phyloP scores from a whole-genome alignment of 164 flowering plant genomes.

The Vitis riparia region DNA sequence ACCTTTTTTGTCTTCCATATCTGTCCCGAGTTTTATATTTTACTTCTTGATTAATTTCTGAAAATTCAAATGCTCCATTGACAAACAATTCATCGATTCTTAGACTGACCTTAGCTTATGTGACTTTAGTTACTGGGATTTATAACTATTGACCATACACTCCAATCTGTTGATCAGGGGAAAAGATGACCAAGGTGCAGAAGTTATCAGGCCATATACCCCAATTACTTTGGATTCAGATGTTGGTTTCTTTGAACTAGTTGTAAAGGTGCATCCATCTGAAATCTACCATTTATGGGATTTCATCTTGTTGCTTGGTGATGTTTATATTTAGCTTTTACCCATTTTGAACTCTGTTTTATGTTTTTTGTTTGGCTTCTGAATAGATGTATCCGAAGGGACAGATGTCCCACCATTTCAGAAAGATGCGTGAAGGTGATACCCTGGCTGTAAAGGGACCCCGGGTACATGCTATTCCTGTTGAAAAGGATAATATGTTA shows the following conservation, averaged over 20 bases:
- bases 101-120: no score
- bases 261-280: constrained; percentile 24
- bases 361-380: not conserved
- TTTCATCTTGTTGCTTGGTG: no score
- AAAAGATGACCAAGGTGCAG: constrained; percentile 66
- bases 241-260: constrained; percentile 37
- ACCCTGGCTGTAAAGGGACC: constrained; percentile 40
- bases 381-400: constrained; percentile 41
- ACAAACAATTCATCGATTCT: no score
- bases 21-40: no score
- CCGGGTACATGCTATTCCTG: constrained; percentile 15
- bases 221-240: constrained; percentile 39
- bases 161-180: constrained; percentile 38
- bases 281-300: not conserved
- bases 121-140: no score
- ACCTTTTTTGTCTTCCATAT: no score
- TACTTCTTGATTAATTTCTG: no score
- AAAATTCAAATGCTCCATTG: no score
- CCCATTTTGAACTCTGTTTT: not conserved
- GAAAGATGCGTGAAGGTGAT: constrained; percentile 36
- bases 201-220: constrained; percentile 38
- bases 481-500: not conserved
- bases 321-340: not conserved
- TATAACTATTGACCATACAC: no score
- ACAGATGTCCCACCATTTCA: constrained; percentile 40